Conservation (phyloP, 1,139 yeast genomes). For the Sugiyamaella xylanicola region DNA sequence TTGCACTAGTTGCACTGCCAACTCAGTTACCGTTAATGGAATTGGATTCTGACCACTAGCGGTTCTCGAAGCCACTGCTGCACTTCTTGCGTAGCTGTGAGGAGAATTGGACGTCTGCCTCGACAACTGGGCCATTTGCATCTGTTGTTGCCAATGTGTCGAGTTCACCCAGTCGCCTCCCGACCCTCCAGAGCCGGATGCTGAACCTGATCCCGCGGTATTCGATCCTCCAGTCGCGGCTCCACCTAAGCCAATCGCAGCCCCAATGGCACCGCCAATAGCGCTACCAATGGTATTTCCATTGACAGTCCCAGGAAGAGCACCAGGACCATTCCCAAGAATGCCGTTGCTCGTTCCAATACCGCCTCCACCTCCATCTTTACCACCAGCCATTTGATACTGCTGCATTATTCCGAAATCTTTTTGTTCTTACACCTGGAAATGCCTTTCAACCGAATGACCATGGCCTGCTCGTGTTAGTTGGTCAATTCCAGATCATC, state of each 20-base stretch:
- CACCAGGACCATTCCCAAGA: too few relatives aligned
- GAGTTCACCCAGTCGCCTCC: constrained; percentile 37
- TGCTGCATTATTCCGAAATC: constrained; percentile 9
- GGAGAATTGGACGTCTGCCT: constrained; percentile 66
- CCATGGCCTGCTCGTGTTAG: constrained; percentile 3
- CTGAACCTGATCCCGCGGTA: constrained; percentile 3
- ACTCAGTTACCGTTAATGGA: constrained; percentile 40
- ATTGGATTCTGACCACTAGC: constrained; percentile 27
- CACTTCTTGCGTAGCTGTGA: constrained; percentile 89
- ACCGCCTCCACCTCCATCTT: constrained; percentile 6
- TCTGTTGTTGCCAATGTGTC: constrained; percentile 84
- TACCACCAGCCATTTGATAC: constrained; percentile 13
- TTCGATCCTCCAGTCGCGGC: background rate
- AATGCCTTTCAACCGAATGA: constrained; percentile 9
- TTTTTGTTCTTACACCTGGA: constrained; percentile 5
- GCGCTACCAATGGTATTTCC: background rate
- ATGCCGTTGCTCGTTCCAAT: background rate
- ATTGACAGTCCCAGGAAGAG: background rate
- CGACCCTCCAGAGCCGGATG: too few relatives aligned
- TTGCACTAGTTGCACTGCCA: constrained; percentile 43
- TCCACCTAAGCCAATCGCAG: constrained; percentile 3
- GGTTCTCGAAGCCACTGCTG: constrained; percentile 69
- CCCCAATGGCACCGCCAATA: background rate
- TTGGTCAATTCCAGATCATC: too few relatives aligned
- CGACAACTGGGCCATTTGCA: constrained; percentile 75